phyloP scores from a whole-genome alignment of 495 filamentous ascomycete species.

The Penicillium ochrochloron region DNA sequence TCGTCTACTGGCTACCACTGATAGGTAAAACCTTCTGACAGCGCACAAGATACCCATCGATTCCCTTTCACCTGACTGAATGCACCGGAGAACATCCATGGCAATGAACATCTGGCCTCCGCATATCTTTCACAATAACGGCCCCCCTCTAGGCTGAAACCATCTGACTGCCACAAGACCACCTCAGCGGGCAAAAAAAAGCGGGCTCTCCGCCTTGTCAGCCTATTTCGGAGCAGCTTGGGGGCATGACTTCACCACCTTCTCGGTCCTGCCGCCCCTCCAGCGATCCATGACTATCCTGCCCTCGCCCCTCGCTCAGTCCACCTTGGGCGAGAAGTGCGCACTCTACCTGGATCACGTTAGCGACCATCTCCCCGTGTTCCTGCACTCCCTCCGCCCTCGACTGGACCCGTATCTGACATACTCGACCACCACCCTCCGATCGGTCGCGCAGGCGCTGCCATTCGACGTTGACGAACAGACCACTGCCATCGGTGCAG shows the following conservation, averaged over 20 bases:
- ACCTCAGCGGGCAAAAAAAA: slow-evolving; percentile 30
- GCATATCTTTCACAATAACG: background rate
- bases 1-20: background rate
- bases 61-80: background rate
- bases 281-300: slow-evolving; percentile 45
- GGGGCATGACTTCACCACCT: slow-evolving; percentile 31
- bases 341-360: slow-evolving; percentile 57
- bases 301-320: slow-evolving; percentile 52
- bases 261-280: slow-evolving; percentile 20
- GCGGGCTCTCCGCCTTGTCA: slow-evolving; percentile 40
- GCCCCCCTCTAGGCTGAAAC: slow-evolving; percentile 3
- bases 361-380: slow-evolving; percentile 57
- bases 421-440: slow-evolving; percentile 48
- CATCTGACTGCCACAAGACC: slow-evolving; percentile 1
- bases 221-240: slow-evolving; percentile 22
- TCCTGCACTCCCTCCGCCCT: slow-evolving; percentile 46
- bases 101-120: background rate
- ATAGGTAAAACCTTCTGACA: slow-evolving; percentile 2
- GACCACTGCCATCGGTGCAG: slow-evolving; percentile 23
- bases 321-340: slow-evolving; percentile 53
- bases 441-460: slow-evolving; percentile 32
- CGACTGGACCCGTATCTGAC: slow-evolving; percentile 41
- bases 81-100: background rate
- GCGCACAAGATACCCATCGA: background rate
- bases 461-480: slow-evolving; percentile 36